Evolutionary conservation across 2,329 filamentous ascomycete species (phyloP).

Genomic region (Ophiocordyceps sinensis): DNA sequence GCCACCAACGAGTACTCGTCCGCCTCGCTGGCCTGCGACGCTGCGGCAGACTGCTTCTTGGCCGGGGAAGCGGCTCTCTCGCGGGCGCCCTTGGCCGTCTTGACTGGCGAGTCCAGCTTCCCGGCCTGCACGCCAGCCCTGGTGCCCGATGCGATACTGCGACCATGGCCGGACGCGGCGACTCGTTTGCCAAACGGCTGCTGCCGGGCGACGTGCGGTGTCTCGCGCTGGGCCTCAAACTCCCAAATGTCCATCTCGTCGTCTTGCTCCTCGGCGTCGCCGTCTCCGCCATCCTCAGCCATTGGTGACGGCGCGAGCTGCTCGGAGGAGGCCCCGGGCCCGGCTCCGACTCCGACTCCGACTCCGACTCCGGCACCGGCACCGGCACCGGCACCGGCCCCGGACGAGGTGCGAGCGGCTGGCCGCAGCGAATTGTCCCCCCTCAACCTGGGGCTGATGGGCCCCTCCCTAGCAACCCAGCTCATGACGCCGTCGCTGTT

Average conservation of each 20-base stretch:
- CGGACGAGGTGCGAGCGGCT: constrained; percentile 7
- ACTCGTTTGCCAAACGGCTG: constrained; percentile 15
- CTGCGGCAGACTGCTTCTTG: constrained; percentile 1
- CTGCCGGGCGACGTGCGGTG: constrained; percentile 18
- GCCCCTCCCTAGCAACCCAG: constrained; percentile 24
- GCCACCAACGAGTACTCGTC: constrained; percentile 33
- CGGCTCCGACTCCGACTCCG: too few relatives aligned
- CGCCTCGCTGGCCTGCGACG: constrained; percentile 8
- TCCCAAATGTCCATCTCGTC: constrained; percentile 43
- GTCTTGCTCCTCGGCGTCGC: constrained; percentile 9
- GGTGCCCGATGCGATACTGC: constrained; percentile 19
- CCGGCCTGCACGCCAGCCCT: constrained; percentile 19
- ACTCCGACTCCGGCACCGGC: too few relatives aligned
- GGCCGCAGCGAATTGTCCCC: constrained; percentile 19
- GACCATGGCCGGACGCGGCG: constrained; percentile 8
- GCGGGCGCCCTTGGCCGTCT: constrained; percentile 2
- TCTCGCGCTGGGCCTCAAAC: constrained; percentile 36
- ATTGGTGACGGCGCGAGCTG: too few relatives aligned
- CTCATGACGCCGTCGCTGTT: constrained; percentile 26
- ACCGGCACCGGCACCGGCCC: neutral
- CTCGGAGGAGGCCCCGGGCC: too few relatives aligned
- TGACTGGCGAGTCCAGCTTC: constrained; percentile 1
- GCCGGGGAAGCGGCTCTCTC: constrained; percentile 4
- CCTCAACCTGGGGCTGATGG: constrained; percentile 19
- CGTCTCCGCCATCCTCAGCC: neutral